A percentile compares a stretch with the other conserved stretches of the same genome.
Evolutionary conservation across 345 rosid genomes (phyloP).

Genomic region (Citrus medica): DNA sequence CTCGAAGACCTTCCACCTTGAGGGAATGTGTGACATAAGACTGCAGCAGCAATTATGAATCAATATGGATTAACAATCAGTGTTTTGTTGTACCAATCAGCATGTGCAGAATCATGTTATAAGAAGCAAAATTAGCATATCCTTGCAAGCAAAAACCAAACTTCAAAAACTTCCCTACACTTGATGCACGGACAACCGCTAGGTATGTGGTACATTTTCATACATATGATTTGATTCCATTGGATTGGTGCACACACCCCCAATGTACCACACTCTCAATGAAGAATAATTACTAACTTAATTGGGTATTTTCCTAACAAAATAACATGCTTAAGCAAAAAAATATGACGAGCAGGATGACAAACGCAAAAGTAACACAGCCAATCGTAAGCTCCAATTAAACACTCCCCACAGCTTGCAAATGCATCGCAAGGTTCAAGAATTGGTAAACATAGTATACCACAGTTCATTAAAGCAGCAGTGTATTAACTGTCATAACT

Average conservation of each 20-base stretch:
- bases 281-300: background rate
- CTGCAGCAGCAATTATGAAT: slow-evolving; percentile 37
- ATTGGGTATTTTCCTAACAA: background rate
- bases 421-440: background rate
- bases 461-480: background rate
- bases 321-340: background rate
- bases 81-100: background rate
- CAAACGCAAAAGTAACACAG: background rate
- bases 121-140: background rate
- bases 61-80: background rate
- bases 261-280: background rate
- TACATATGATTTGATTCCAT: background rate
- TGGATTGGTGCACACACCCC: background rate
- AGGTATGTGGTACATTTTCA: background rate
- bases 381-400: background rate
- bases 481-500: background rate
- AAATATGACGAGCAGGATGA: background rate
- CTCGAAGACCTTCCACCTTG: slow-evolving; percentile 83
- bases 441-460: background rate
- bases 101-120: background rate
- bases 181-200: background rate
- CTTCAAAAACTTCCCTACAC: background rate
- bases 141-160: background rate
- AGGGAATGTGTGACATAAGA: slow-evolving; percentile 79
- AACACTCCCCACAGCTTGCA: background rate